Evolutionary conservation across 495 filamentous ascomycete species (phyloP), one percentile per base, ranked within the genome.

Genomic region (Aspergillus asperescens): DNA sequence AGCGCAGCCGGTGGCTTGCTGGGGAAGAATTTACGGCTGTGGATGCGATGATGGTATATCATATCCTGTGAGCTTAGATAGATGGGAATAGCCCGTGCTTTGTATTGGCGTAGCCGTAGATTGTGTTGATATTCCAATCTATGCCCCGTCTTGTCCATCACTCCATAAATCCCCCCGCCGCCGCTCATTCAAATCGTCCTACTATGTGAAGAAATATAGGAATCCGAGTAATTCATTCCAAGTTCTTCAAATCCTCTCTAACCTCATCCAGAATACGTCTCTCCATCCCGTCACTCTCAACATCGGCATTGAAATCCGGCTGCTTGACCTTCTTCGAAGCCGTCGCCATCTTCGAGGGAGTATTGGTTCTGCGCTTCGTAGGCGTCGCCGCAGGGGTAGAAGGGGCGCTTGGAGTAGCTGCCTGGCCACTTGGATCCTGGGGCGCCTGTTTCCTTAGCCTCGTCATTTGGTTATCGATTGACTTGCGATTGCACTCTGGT

Each of bases 391-490:
- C 28, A 10, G 27, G 18, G 4, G 29, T 37, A 37, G 20, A 12
- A 0, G 25, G 25, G 6, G 15, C 18, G 27, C 27, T 32, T 16
- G 27, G 18, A 20, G 28, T 27, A n/a, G 22, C 7, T 15, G n/a
- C 42, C n/a, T 31, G 24, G 9, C 5, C 37, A 12, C n/a, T 39
- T 4, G 31, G 19, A 1, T 4, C 32, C 12, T 37, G 13, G n/a
- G 48, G 44, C 8, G 38, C 44, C 27, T 49, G 44, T 10, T 55
- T 55, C 24, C 19, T 47, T 27, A 55, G 44, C 23, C 37, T 55
- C 12, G 19, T 25, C 12, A 55, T 43, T 27, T 48, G 43, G 32
- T 55, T 41, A 0, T 44, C 35, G 16, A 49, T 38, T 1, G 52
- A 31, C 1, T 28, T 28, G n/a, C 23, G 4, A 16, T 24, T 49